Percentiles rank a stretch among this genome's conserved stretches.
Evolutionary conservation across 345 rosid species (phyloP).

Genomic region (Eucalyptus globulus): DNA sequence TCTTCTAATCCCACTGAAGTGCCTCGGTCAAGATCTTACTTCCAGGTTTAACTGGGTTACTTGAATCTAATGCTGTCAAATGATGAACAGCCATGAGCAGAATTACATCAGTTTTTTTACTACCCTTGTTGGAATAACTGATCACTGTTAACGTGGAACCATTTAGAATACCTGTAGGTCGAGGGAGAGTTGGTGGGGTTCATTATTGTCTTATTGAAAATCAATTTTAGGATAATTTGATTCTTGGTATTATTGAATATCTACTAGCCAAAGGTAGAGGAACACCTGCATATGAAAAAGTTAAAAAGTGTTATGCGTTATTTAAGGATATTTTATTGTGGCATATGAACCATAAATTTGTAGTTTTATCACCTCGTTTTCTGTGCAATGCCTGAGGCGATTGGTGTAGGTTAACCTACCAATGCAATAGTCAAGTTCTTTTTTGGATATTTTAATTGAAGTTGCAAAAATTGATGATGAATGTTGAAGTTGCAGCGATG

Average conservation of each 20-base stretch:
- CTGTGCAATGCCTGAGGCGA: neutral
- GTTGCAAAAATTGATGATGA: neutral
- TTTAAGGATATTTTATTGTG: neutral
- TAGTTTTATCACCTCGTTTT: neutral
- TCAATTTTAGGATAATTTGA: neutral
- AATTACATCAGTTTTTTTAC: neutral
- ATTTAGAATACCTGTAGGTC: neutral
- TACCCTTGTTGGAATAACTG: neutral
- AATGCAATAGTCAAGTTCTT: neutral
- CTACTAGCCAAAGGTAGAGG: neutral
- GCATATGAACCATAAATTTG: neutral
- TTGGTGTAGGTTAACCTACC: neutral
- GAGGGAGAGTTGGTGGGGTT: neutral
- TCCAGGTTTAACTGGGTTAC: constrained; percentile 40
- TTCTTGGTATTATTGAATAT: neutral
- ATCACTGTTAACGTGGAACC: neutral
- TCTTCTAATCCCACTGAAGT: constrained; percentile 28
- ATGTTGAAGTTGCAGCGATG: neutral
- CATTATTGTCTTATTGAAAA: neutral
- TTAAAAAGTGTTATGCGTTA: neutral
- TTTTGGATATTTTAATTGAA: neutral
- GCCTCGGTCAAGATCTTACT: constrained; percentile 41
- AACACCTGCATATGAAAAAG: neutral
- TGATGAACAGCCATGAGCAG: neutral
- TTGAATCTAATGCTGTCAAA: neutral